Evolutionary conservation across 805 yeast species (phyloP).

Genomic region (Saccharomycopsis synnaedendra): DNA sequence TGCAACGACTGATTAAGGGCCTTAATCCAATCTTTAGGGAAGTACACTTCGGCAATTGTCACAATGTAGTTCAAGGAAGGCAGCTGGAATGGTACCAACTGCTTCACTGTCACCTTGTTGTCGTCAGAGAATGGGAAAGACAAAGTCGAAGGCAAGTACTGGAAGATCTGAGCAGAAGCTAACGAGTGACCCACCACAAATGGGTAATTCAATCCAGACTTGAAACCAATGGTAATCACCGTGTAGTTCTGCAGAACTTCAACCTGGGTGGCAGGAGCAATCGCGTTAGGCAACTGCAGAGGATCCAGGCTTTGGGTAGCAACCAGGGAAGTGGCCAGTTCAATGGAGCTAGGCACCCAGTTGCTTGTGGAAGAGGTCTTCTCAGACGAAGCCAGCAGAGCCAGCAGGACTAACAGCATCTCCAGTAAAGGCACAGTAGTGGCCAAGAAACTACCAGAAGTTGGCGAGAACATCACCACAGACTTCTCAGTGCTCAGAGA

Average conservation of each 20-base stretch:
- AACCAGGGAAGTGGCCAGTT: conserved; percentile 1
- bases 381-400: background rate
- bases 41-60: conserved; percentile 81
- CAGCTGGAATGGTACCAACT: conserved; percentile 65
- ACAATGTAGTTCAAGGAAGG: conserved; percentile 53
- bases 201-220: conserved; percentile 68
- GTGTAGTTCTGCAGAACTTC: conserved; percentile 38
- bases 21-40: conserved; percentile 45
- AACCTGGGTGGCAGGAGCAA: conserved; percentile 44
- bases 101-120: conserved; percentile 44
- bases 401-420: conserved; percentile 1
- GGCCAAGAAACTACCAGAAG: conserved; percentile 9
- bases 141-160: conserved; percentile 67
- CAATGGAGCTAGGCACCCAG: conserved; percentile 15
- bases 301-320: conserved; percentile 19
- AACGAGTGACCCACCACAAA: conserved; percentile 65
- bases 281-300: conserved; percentile 57
- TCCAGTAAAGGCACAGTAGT: conserved; percentile 11
- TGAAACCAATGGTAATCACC: conserved; percentile 68
- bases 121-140: conserved; percentile 42
- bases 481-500: background rate
- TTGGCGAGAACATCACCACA: conserved; percentile 13
- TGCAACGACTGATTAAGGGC: conserved; percentile 18
- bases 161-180: conserved; percentile 76
- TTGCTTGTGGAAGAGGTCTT: conserved; percentile 4